Base-by-base conservation (phyloP, 1,284 basidiomycete genomes). In the Ceratobasidium theobromae region DNA sequence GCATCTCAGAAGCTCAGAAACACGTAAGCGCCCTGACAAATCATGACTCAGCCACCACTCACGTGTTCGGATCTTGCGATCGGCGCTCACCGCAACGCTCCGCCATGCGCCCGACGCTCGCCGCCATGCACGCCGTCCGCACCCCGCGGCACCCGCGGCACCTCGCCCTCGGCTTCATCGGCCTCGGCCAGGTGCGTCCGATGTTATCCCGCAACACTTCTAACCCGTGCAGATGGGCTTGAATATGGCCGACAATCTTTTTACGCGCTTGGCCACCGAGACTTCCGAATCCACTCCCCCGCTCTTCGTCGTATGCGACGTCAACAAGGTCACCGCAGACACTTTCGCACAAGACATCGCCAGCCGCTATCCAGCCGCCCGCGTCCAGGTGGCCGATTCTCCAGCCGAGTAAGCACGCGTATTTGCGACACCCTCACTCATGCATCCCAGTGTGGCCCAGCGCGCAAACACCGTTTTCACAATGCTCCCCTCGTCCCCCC, bases 401-500 rank as follows among this genome's bases (percentile, higher is more conserved):
- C 89, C 89, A 45, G 82, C 83, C 74, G 83, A 89, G 89, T 91
- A 75, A 75, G 86, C 21, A 21, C 23, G 12, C 28, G 25, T 40
- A 62, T 65, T 62, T 33, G 65, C 62, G 33, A 40, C 25, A 9
- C 9, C 45, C 38, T 4, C 11, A 30, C 48, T 55, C 53, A 30
- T 49, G 65, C 43, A 53, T 68, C 68, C 67, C 71, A 88, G 89
- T 71, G 87, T 88, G 5, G 79, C 86, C 27, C 69, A 79, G 12
- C 79, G 81, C 23, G 88, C 90, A 14, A 78, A 82, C 41, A 88
- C 84, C 8, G 80, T 95, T 49, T 76, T 95, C 62, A 93, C 91
- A 16, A 93, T 95, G 91, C 81, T 95, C 4, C 93, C 92, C 0
- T 93, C 92, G 0, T 91, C 91, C 2, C 87, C 90, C 0, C 86